phyloP scores from a whole-genome alignment of 495 filamentous ascomycete species.

The Cairneyella variabilis region DNA sequence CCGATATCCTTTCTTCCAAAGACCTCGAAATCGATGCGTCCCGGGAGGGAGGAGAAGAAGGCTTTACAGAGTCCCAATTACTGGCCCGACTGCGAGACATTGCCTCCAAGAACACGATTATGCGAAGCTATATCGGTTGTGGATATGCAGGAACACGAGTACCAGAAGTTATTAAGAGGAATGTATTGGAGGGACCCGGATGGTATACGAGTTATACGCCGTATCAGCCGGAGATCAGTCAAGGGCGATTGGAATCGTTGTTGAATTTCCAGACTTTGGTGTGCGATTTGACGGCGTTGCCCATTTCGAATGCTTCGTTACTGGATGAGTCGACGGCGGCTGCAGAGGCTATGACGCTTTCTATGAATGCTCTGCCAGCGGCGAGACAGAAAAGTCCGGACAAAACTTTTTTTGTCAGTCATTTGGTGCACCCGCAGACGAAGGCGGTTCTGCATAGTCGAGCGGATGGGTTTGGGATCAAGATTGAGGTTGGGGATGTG shows the following conservation, averaged over 20 bases:
- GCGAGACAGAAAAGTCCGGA: slow-evolving; percentile 68
- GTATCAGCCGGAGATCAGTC: slow-evolving; percentile 97
- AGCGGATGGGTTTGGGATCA: slow-evolving; percentile 91
- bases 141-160: slow-evolving; percentile 86
- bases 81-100: slow-evolving; percentile 60
- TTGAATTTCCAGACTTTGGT: slow-evolving; percentile 97
- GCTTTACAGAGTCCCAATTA: slow-evolving; percentile 65
- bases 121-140: slow-evolving; percentile 72
- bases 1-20: slow-evolving; percentile 72
- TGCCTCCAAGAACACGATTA: slow-evolving; percentile 58
- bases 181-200: slow-evolving; percentile 87
- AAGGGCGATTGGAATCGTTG: slow-evolving; percentile 87
- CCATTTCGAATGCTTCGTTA: slow-evolving; percentile 91
- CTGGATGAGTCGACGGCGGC: slow-evolving; percentile 94
- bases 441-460: slow-evolving; percentile 80
- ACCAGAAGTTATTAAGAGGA: slow-evolving; percentile 91
- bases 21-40: slow-evolving; percentile 49
- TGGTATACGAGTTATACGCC: slow-evolving; percentile 99
- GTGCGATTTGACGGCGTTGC: slow-evolving; percentile 81
- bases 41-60: slow-evolving; percentile 40
- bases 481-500: slow-evolving; percentile 69
- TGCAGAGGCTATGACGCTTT: slow-evolving; percentile 96
- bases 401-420: slow-evolving; percentile 82
- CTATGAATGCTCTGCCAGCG: slow-evolving; percentile 68
- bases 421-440: slow-evolving; percentile 84